phyloP scores from a whole-genome alignment of 2,329 filamentous ascomycete species.

The Cercospora sp. region DNA sequence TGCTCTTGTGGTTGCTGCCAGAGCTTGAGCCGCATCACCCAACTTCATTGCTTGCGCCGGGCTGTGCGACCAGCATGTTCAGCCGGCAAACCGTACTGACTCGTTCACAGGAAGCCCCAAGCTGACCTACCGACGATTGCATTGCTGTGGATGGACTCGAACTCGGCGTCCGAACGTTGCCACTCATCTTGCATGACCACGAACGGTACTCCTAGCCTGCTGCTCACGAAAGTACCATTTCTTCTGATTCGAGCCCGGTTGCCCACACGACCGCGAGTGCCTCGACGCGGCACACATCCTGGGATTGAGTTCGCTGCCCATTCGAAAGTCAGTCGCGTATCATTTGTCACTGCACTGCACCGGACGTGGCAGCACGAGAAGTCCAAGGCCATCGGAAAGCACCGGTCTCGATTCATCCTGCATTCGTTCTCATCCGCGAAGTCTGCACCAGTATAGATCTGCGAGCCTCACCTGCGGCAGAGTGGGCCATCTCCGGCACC shows the following conservation, averaged over 20 bases:
- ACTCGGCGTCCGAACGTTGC: background rate
- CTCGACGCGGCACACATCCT: background rate
- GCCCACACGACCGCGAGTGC: background rate
- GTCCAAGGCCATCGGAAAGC: background rate
- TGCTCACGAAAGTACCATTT: background rate
- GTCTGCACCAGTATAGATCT: background rate
- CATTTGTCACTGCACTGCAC: background rate
- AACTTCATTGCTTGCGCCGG: background rate
- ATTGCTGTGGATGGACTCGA: background rate
- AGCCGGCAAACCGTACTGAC: constrained; percentile 6
- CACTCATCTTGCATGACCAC: background rate
- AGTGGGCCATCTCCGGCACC: constrained; percentile 1
- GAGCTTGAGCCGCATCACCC: constrained; percentile 2
- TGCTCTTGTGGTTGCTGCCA: background rate
- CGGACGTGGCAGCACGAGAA: background rate
- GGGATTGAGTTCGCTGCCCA: constrained; percentile 3
- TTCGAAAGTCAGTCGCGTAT: background rate
- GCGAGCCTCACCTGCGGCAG: background rate
- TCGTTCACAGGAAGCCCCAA: constrained; percentile 1
- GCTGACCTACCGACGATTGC: background rate
- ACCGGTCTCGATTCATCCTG: background rate
- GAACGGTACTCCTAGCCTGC: background rate
- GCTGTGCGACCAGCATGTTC: constrained; percentile 11
- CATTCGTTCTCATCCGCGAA: background rate
- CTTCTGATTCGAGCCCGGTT: background rate